Evolutionary conservation across 495 filamentous ascomycete genomes (phyloP).

Genomic region (Penicillium nucicola): DNA sequence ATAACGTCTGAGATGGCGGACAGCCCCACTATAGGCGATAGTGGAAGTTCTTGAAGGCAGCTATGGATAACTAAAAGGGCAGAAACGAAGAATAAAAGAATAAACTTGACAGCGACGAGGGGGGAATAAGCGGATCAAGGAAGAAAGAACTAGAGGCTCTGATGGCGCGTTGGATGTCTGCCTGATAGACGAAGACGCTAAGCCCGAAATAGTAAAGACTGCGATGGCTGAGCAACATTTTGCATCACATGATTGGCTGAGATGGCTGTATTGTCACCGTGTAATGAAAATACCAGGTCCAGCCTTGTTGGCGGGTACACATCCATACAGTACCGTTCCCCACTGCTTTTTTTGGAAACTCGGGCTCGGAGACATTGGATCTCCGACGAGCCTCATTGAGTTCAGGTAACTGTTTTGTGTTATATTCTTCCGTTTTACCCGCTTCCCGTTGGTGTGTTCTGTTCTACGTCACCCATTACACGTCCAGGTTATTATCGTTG

Average conservation of each 20-base stretch:
- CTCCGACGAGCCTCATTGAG: constrained; percentile 3
- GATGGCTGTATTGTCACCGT: neutral
- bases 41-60: constrained; percentile 6
- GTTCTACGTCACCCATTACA: neutral
- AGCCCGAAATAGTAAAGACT: constrained; percentile 9
- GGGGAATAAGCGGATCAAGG: constrained; percentile 10
- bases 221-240: constrained; percentile 22
- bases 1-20: neutral
- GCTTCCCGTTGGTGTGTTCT: too few species aligned
- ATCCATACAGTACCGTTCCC: constrained; percentile 6
- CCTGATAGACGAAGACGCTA: constrained; percentile 41
- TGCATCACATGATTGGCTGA: constrained; percentile 17
- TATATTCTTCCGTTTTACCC: neutral
- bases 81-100: constrained; percentile 9
- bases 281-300: neutral
- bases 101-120: constrained; percentile 2
- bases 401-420: neutral
- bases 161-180: constrained; percentile 40
- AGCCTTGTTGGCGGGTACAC: constrained; percentile 1
- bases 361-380: constrained; percentile 2
- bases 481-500: too few species aligned
- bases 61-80: neutral
- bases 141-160: constrained; percentile 20
- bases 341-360: constrained; percentile 16
- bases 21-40: neutral